Percentiles rank a stretch among this genome's conserved stretches.
Evolutionary conservation across 2,329 filamentous ascomycete genomes (phyloP).

Genomic region (Herpomyces periplanetae): DNA sequence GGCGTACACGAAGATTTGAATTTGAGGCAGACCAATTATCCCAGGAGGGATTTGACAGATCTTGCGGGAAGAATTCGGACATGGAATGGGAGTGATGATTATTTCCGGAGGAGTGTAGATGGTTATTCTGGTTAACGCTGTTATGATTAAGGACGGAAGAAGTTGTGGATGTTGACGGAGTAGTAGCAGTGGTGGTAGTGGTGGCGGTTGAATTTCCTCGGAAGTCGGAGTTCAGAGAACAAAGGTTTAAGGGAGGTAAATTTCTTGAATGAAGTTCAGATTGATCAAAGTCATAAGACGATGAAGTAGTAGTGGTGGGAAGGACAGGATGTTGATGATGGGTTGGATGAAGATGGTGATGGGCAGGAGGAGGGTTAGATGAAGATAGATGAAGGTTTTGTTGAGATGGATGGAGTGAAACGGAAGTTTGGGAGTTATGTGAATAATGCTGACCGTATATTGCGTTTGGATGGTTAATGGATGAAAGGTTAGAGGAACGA

Average conservation of each 20-base stretch:
- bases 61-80: too few relatives aligned
- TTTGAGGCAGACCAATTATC: constrained; percentile 44
- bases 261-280: constrained; percentile 20
- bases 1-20: constrained; percentile 60
- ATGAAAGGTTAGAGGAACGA: constrained; percentile 15
- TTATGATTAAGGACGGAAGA: not conserved
- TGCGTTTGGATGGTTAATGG: constrained; percentile 15
- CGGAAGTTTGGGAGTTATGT: constrained; percentile 26
- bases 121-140: not conserved
- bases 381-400: constrained; percentile 39
- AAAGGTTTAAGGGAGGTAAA: constrained; percentile 9
- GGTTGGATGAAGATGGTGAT: not conserved
- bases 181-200: constrained; percentile 14
- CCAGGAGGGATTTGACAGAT: constrained; percentile 32
- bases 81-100: constrained; percentile 18
- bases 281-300: constrained; percentile 23
- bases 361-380: constrained; percentile 18
- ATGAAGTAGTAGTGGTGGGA: constrained; percentile 15
- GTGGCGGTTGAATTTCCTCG: constrained; percentile 9
- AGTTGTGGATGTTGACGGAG: constrained; percentile 12
- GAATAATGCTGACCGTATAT: constrained; percentile 17
- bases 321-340: not conserved
- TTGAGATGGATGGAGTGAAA: constrained; percentile 33
- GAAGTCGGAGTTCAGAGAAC: constrained; percentile 8
- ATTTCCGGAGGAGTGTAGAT: constrained; percentile 12